Conservation (phyloP, 2,329 filamentous ascomycete genomes). For the Lasiodiplodia theobromae region DNA sequence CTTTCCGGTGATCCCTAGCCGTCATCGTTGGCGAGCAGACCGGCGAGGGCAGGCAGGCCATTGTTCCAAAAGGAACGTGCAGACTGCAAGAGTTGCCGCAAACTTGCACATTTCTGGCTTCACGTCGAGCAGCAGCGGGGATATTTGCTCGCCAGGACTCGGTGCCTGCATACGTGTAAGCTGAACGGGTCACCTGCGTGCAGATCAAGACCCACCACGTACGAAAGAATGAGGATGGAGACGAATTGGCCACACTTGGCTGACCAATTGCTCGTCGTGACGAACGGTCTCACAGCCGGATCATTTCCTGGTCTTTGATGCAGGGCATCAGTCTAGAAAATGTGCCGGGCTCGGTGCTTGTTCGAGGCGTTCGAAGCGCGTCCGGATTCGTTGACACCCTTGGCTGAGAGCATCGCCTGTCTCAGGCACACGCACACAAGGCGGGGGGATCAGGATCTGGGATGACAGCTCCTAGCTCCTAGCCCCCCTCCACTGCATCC, state of each 20-base stretch:
- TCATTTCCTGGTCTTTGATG: conserved; percentile 8
- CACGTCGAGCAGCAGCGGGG: conserved; percentile 16
- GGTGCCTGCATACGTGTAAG: conserved; percentile 19
- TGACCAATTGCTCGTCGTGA: background rate
- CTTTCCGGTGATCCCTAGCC: conserved; percentile 2
- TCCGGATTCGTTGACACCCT: background rate
- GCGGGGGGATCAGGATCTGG: background rate
- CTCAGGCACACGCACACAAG: background rate
- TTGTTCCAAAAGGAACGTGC: background rate
- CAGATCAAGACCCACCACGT: conserved; percentile 8
- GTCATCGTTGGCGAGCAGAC: background rate
- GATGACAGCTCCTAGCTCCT: background rate
- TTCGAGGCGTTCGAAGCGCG: background rate
- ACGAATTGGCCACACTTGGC: background rate
- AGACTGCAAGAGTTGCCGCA: background rate
- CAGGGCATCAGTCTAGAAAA: background rate
- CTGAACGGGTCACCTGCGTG: conserved; percentile 6
- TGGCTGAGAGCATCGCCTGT: background rate
- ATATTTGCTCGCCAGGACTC: background rate
- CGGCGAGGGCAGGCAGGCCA: background rate
- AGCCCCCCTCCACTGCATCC: too few species aligned
- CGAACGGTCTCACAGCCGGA: background rate
- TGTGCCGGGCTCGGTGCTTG: background rate
- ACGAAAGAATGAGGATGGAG: background rate
- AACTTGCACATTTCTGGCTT: background rate